Evolutionary conservation across 1,139 yeast genomes (phyloP), one percentile per base, ranked within the genome.

Genomic region (Magnusiomyces paraingens): DNA sequence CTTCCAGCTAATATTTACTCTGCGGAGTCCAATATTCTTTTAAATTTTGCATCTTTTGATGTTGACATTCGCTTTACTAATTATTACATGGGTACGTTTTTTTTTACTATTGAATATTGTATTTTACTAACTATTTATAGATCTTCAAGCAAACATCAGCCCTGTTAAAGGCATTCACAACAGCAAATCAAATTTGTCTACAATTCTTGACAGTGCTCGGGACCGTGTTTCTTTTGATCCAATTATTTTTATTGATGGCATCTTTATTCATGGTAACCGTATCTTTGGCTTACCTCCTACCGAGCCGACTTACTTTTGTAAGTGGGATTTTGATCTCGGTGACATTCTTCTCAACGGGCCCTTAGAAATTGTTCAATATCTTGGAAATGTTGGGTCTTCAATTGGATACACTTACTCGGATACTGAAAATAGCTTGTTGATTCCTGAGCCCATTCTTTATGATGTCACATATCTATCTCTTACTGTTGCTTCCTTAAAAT

Each of bases 241-340:
- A 2, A 80, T 81, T 39, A 61, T 87, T 14, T 68, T 72, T 12
- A 76, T 87, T 50, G 86, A 83, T 62, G 89, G 90, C 0, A 65
- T 90, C 22, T 65, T 77, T 3, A 76, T 87, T 15, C 95, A 86
- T 68, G 93, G 96, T 0, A 96, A 91, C 66, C 77, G 98, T 64
- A 81, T 90, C 83, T 89, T 90, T 74, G 98, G 99, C 0, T 68
- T 89, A 1, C 96, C 96, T 0, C 97, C 97, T 0, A 74, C 77
- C 1, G 95, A 88, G 65, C 87, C 93, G 1, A 88, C 97, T 0
- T 93, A 88, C 65, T 82, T 80, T 60, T 90, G 96, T 65, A 84
- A 87, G 59, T 93, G 98, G 98, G 91, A 86, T 59, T 80, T 91
- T 60, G 81, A 80, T 35, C 68, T 86, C 1, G 95, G 90, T 10